phyloP scores from a whole-genome alignment of 306 rosid genomes.

The Trichosanthes cucumerina region DNA sequence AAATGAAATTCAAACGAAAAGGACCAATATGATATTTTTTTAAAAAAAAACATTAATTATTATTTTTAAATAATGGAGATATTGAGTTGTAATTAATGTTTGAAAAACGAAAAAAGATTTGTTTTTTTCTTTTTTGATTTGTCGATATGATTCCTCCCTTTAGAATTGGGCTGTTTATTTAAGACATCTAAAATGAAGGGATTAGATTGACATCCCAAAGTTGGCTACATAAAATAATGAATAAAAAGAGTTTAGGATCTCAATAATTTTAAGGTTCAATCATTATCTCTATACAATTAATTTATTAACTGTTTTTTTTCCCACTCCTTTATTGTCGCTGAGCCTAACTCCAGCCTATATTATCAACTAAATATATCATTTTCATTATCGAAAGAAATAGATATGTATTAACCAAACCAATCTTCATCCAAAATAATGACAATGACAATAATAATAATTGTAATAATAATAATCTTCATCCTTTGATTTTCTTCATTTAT shows the following conservation, averaged over 20 bases:
- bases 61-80: neutral
- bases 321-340: neutral
- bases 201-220: constrained; percentile 6
- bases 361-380: neutral
- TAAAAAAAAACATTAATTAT: too few species aligned
- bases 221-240: neutral
- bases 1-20: too few species aligned
- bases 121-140: neutral
- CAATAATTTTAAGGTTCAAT: constrained; percentile 4
- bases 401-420: neutral
- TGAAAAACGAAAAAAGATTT: neutral
- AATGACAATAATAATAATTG: neutral
- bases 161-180: neutral
- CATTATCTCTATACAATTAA: neutral
- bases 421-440: neutral
- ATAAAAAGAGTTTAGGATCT: neutral
- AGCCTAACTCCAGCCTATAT: neutral
- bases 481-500: neutral
- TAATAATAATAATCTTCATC: neutral
- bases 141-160: neutral
- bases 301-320: neutral
- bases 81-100: neutral
- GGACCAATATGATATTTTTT: too few species aligned
- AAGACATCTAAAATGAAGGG: neutral
- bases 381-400: neutral